Evolutionary conservation across 2,329 filamentous ascomycete species (phyloP).

Genomic region (Cordyceps pruinosa): DNA sequence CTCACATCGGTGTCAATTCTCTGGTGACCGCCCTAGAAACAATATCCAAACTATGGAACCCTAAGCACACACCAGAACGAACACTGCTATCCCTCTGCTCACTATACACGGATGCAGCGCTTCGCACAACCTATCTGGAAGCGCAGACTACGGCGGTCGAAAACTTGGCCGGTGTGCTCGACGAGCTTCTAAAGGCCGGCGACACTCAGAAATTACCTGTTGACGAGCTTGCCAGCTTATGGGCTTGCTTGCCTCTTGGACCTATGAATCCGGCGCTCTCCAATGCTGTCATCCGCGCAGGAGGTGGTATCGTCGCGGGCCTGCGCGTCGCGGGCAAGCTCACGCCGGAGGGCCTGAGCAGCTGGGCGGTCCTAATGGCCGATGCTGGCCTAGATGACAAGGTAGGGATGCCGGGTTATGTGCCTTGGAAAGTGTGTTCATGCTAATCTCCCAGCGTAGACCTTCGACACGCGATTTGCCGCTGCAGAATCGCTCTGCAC

Average conservation of each 20-base stretch:
- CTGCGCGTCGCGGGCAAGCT: constrained; percentile 20
- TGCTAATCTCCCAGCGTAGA: constrained; percentile 29
- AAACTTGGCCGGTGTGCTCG: constrained; percentile 41
- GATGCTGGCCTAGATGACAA: constrained; percentile 42
- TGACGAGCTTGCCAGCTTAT: constrained; percentile 31
- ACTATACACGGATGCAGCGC: constrained; percentile 38
- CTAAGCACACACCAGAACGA: constrained; percentile 18
- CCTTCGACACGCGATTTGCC: constrained; percentile 59
- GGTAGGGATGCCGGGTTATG: constrained; percentile 26
- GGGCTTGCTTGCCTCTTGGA: constrained; percentile 31
- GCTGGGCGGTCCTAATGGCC: constrained; percentile 45
- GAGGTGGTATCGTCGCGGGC: constrained; percentile 37
- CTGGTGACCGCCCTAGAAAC: constrained; percentile 34
- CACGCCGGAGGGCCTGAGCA: constrained; percentile 19
- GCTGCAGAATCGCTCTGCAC: constrained; percentile 49
- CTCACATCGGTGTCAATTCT: constrained; percentile 26
- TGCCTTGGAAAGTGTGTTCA: neutral
- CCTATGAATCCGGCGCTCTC: constrained; percentile 41
- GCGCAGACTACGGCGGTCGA: constrained; percentile 40
- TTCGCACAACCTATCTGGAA: constrained; percentile 33
- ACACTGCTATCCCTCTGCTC: constrained; percentile 29
- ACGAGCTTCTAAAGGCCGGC: constrained; percentile 28
- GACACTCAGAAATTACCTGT: constrained; percentile 25
- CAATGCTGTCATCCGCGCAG: constrained; percentile 42
- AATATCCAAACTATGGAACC: constrained; percentile 26